These are phyloP conservation scores for Scleroderma bovista DNA, from an alignment of 768 basidiomycete species.

Conservation along the genomic window DNA sequence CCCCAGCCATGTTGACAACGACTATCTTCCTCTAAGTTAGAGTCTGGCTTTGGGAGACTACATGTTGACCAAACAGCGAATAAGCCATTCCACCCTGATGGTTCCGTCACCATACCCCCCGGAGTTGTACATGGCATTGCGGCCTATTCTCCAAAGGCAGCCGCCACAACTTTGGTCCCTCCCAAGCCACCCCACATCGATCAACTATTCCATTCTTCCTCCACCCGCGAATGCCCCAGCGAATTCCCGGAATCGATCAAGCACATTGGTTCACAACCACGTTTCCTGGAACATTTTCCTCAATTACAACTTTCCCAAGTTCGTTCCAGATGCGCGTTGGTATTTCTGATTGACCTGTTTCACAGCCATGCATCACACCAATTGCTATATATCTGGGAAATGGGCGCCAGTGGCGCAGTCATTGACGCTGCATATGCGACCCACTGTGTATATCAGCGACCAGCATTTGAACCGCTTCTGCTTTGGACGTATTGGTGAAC, in stretches of 20 bases:
- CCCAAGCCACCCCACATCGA: too few species aligned
- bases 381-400: constrained; percentile 10
- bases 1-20: too few species aligned
- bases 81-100: background rate
- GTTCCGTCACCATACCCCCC: background rate
- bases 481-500: too few species aligned
- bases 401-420: constrained; percentile 20
- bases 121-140: background rate
- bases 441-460: constrained; percentile 30
- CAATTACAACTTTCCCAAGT: constrained; percentile 35
- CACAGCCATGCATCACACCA: constrained; percentile 13
- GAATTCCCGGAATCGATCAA: constrained; percentile 30
- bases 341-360: background rate
- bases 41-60: too few species aligned
- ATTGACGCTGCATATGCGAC: constrained; percentile 35
- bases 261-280: constrained; percentile 22
- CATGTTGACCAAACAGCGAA: background rate
- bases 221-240: background rate
- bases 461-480: constrained; percentile 41
- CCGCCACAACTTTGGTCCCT: constrained; percentile 2
- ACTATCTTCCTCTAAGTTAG: too few species aligned
- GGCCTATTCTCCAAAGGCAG: background rate
- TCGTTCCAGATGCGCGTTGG: background rate
- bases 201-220: constrained; percentile 7
- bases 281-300: constrained; percentile 28